Base-by-base conservation (phyloP, 2,329 filamentous ascomycete genomes). In the Ophiocordyceps unilateralis region DNA sequence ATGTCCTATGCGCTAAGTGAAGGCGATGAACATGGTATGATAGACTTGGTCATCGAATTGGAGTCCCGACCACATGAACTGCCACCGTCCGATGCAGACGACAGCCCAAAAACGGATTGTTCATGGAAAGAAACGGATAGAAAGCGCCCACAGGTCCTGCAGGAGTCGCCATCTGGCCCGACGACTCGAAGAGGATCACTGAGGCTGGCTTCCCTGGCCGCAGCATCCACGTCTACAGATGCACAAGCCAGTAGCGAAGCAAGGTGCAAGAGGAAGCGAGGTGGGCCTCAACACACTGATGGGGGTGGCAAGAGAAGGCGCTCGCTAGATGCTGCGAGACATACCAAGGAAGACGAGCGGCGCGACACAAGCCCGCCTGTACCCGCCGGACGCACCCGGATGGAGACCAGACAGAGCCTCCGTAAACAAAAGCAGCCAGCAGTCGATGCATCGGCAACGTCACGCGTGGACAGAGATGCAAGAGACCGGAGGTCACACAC, bases 11-110 rank as follows among this genome's bases (percentile, higher is more conserved):
- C 57, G 12, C 49, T 65, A 42, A 67, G 62, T 44, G 64, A 67
- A 36, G 61, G 55, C 7, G 69, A 69, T 40, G 68, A 73, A 45
- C 60, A 57, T 28, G 67, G 67, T 48, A 61, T 72, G 51, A 55
- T 68, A 41, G 61, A 64, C 41, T 58, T 74, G 6, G 63, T 68
- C 3, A 62, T 66, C n/a, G 68, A 72, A 48, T 53, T 73, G 9
- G 70, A 72, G 47, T 60, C 65, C 22, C 59, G 57, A 20, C 59
- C 57, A 41, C 57, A 58, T 45, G 41, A 42, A 12, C 51, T 52
- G 26, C 49, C 49, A 7, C 43, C 50, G 26, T 46, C 48, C 43
- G 46, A 50, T 28, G 40, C 41, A 40, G 44, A 46, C 24, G 46
- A 45, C 11, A 45, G 45, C 12, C 53, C 49, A 15, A 46, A 46